Conservation (phyloP, 257 asterid species). For the Parsonsia alboflavescens region DNA sequence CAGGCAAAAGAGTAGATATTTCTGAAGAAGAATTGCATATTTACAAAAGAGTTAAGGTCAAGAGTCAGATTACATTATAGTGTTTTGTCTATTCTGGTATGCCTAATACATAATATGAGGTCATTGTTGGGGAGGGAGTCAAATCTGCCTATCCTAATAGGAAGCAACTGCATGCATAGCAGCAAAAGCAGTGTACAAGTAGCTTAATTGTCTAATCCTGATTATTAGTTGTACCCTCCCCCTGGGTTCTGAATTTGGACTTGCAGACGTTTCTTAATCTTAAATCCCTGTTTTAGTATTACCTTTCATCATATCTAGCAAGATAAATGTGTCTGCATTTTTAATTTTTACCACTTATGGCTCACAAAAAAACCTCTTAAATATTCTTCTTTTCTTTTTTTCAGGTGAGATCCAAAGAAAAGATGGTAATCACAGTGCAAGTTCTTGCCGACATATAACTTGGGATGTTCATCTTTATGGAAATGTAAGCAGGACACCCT, state of each 20-base stretch:
- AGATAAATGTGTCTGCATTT: no score
- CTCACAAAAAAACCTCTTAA: no score
- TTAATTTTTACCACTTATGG: no score
- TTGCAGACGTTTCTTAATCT: neutral
- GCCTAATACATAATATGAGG: neutral
- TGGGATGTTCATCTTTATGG: neutral
- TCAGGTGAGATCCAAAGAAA: neutral
- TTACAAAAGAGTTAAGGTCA: neutral
- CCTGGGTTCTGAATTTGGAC: neutral
- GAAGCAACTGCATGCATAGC: constrained; percentile 1
- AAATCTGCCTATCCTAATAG: neutral
- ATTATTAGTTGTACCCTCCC: neutral
- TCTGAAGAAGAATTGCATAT: neutral
- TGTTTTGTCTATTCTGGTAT: neutral
- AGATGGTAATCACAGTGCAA: neutral
- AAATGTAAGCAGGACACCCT: neutral
- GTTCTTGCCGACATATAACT: neutral
- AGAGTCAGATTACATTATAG: neutral
- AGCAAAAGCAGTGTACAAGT: neutral
- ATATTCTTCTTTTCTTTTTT: no score
- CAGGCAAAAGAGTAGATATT: neutral
- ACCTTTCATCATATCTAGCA: neutral
- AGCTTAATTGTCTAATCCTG: constrained; percentile 7
- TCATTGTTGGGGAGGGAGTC: constrained; percentile 7
- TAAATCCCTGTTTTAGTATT: neutral